These are phyloP conservation scores for Blastobotrys capitulatus DNA, from an alignment of 1,139 yeast species.

Conservation along the genomic window DNA sequence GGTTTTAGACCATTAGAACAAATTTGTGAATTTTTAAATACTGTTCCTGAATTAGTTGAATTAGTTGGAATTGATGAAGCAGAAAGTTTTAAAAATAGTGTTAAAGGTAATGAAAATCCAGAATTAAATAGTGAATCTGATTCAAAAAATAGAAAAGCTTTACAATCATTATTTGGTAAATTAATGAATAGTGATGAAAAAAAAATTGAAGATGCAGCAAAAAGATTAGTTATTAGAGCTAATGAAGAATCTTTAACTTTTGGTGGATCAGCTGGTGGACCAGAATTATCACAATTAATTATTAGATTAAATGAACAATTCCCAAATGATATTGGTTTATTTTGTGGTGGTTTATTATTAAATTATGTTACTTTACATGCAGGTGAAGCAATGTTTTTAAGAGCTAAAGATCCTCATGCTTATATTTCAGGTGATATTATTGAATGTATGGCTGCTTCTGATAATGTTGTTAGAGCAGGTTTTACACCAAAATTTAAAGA, in stretches of 20 bases:
- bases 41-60: slow-evolving; percentile 68
- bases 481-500: slow-evolving; percentile 98
- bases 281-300: slow-evolving; percentile 63
- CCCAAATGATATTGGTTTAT: slow-evolving; percentile 89
- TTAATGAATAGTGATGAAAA: slow-evolving; percentile 74
- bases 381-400: slow-evolving; percentile 97
- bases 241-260: slow-evolving; percentile 31
- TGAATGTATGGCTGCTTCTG: slow-evolving; percentile 99
- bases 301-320: slow-evolving; percentile 77
- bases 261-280: slow-evolving; percentile 36
- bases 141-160: slow-evolving; percentile 49
- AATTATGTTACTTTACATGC: slow-evolving; percentile 76
- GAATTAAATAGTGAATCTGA: slow-evolving; percentile 40
- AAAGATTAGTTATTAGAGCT: slow-evolving; percentile 58
- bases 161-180: slow-evolving; percentile 69
- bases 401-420: slow-evolving; percentile 98
- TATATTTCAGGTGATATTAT: slow-evolving; percentile 94
- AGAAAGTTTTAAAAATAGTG: slow-evolving; percentile 43
- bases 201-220: slow-evolving; percentile 50
- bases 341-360: slow-evolving; percentile 89
- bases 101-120: slow-evolving; percentile 42
- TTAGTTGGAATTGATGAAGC: slow-evolving; percentile 62
- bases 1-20: slow-evolving; percentile 91
- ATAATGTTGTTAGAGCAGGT: slow-evolving; percentile 96
- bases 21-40: slow-evolving; percentile 58